phyloP scores from a whole-genome alignment of 129 eudicot genomes.

The Chrysanthemum seticuspe region DNA sequence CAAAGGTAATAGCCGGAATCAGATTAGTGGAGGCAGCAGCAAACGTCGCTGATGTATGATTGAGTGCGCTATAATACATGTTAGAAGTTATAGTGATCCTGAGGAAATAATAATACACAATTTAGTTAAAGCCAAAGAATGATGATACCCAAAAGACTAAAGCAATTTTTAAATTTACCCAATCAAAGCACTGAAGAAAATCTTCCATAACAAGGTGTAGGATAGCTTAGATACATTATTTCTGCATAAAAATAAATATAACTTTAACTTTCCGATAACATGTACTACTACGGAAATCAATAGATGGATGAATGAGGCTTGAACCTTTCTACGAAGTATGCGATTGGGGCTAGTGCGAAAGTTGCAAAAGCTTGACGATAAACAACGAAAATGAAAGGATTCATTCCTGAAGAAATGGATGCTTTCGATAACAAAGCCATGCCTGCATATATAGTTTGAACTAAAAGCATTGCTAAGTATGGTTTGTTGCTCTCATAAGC shows the following conservation, averaged over 20 bases:
- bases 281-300: not conserved
- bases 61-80: conserved; percentile 42
- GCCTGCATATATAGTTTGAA: conserved; percentile 62
- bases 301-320: not conserved
- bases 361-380: conserved; percentile 82
- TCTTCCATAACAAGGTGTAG: conserved; percentile 45
- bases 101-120: conserved; percentile 1
- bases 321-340: conserved; percentile 61
- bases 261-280: not conserved
- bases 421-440: conserved; percentile 78
- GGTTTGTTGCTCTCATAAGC: conserved; percentile 50
- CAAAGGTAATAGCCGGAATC: conserved; percentile 68
- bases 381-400: conserved; percentile 63
- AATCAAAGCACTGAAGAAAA: conserved; percentile 59
- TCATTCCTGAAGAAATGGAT: conserved; percentile 66
- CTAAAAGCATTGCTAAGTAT: conserved; percentile 50
- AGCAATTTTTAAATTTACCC: conserved; percentile 37
- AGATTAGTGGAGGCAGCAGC: conserved; percentile 73
- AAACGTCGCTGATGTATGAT: conserved; percentile 73
- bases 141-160: not conserved
- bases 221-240: conserved; percentile 41
- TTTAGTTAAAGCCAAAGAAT: not conserved
- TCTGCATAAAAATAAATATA: conserved; percentile 23
- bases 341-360: conserved; percentile 54
- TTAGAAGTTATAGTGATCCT: conserved; percentile 58